Evolutionary conservation across 345 rosid genomes (phyloP).

Genomic region (Arabis hirsuta): DNA sequence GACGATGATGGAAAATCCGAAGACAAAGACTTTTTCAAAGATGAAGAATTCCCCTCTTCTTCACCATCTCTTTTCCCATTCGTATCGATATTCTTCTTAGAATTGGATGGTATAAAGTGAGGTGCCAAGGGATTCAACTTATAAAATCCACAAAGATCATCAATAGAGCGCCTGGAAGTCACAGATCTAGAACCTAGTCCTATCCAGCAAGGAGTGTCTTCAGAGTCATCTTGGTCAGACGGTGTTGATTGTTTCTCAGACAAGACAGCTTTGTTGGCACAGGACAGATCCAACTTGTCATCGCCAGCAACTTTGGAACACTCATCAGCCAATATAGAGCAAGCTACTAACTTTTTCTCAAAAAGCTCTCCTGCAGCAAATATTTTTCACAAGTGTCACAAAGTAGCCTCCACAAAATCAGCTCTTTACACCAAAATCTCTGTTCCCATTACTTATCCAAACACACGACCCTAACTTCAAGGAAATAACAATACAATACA

Average conservation of each 20-base stretch:
- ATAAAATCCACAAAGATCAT: slow-evolving; percentile 39
- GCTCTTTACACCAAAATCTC: slow-evolving; percentile 4
- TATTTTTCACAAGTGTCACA: too few species aligned
- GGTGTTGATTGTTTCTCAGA: slow-evolving; percentile 23
- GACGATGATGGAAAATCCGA: slow-evolving; percentile 40
- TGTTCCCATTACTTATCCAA: not conserved
- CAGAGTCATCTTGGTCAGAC: slow-evolving; percentile 48
- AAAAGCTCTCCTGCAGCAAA: slow-evolving; percentile 22
- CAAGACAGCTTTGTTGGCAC: not conserved
- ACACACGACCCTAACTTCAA: not conserved
- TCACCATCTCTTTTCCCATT: slow-evolving; percentile 36
- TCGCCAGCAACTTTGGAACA: slow-evolving; percentile 22
- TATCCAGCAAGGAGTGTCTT: slow-evolving; percentile 76
- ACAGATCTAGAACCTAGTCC: slow-evolving; percentile 45
- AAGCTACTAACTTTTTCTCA: slow-evolving; percentile 24
- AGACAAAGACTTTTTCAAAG: slow-evolving; percentile 44
- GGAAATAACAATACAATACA: not conserved
- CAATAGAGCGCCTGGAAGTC: slow-evolving; percentile 36
- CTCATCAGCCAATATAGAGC: slow-evolving; percentile 25
- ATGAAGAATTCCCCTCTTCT: slow-evolving; percentile 27
- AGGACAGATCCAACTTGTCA: slow-evolving; percentile 36
- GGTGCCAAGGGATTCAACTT: slow-evolving; percentile 62
- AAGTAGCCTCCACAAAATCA: slow-evolving; percentile 3
- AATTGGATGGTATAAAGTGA: slow-evolving; percentile 50
- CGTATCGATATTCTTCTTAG: slow-evolving; percentile 36